phyloP scores from a whole-genome alignment of 352 stramenopile species.

The Phytophthora sp. region DNA sequence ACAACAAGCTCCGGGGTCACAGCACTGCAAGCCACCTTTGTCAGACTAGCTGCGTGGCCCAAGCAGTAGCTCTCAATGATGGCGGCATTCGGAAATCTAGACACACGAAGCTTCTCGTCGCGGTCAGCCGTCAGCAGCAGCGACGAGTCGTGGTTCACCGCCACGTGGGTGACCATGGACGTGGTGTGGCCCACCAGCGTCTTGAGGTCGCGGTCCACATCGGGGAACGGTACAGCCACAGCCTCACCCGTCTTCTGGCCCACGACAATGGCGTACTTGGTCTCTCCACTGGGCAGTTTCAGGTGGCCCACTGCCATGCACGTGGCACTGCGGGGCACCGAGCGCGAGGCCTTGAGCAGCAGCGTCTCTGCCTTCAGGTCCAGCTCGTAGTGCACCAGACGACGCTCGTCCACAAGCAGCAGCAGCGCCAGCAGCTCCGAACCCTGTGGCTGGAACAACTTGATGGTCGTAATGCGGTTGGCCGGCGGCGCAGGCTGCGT shows the following conservation, averaged over 20 bases:
- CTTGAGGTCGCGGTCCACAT: constrained; percentile 70
- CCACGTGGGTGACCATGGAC: constrained; percentile 86
- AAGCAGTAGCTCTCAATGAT: constrained; percentile 88
- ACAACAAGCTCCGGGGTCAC: constrained; percentile 60
- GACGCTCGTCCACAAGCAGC: constrained; percentile 71
- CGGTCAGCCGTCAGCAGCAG: constrained; percentile 80
- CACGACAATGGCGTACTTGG: constrained; percentile 68
- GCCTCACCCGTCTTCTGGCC: constrained; percentile 86
- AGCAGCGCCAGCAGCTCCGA: constrained; percentile 44
- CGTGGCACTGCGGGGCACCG: constrained; percentile 72
- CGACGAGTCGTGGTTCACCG: constrained; percentile 53
- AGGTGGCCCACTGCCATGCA: constrained; percentile 56
- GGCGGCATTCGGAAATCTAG: constrained; percentile 70
- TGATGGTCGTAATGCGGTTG: constrained; percentile 54
- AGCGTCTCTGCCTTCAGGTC: constrained; percentile 49
- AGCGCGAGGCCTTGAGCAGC: constrained; percentile 41
- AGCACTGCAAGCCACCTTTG: constrained; percentile 53
- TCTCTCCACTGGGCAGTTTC: constrained; percentile 33
- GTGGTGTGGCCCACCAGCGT: constrained; percentile 84
- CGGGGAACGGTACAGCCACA: constrained; percentile 78
- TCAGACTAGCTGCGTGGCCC: constrained; percentile 74
- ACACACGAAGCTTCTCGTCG: constrained; percentile 89
- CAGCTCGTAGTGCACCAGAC: constrained; percentile 79
- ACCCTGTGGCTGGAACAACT: constrained; percentile 39
- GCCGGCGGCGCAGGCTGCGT: constrained; percentile 21